Percentiles rank a stretch among this genome's conserved stretches.
Evolutionary conservation across 129 eudicot genomes (phyloP).

Genomic region (Sambucus nigra): DNA sequence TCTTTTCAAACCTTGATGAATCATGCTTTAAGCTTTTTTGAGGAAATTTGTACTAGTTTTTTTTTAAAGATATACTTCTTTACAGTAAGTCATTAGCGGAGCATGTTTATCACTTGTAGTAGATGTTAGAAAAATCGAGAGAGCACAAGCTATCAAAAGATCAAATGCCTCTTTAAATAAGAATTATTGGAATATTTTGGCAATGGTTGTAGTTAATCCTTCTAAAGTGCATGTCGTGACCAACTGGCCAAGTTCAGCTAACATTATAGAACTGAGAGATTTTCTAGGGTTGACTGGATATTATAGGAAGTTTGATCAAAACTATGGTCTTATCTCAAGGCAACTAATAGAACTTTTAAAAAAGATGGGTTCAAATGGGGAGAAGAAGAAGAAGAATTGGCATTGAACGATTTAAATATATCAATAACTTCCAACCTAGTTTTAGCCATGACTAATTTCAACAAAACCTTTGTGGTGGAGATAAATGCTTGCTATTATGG

Average conservation of each 20-base stretch:
- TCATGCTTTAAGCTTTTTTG: too few species aligned
- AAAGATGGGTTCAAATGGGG: not conserved
- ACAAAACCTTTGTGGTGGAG: not conserved
- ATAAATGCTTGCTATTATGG: not conserved
- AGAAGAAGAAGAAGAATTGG: not conserved
- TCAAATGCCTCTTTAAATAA: too few species aligned
- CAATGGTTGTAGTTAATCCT: not conserved
- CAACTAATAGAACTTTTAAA: not conserved
- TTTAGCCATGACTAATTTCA: not conserved
- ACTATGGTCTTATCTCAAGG: not conserved
- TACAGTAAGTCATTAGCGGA: too few species aligned
- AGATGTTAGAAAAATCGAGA: too few species aligned
- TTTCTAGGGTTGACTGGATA: not conserved
- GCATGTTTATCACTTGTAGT: too few species aligned
- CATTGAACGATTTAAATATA: not conserved
- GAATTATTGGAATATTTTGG: slow-evolving; percentile 1
- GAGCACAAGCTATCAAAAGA: too few species aligned
- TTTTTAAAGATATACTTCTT: too few species aligned
- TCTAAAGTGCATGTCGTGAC: not conserved
- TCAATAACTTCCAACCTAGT: not conserved
- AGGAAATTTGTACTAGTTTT: too few species aligned
- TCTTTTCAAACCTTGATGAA: too few species aligned
- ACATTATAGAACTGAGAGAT: not conserved
- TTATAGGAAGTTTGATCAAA: not conserved
- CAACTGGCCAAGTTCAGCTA: not conserved